Evolutionary conservation across 139 green algal species (phyloP), one percentile per base, ranked within the genome.

Genomic region (Chlorella sp.): DNA sequence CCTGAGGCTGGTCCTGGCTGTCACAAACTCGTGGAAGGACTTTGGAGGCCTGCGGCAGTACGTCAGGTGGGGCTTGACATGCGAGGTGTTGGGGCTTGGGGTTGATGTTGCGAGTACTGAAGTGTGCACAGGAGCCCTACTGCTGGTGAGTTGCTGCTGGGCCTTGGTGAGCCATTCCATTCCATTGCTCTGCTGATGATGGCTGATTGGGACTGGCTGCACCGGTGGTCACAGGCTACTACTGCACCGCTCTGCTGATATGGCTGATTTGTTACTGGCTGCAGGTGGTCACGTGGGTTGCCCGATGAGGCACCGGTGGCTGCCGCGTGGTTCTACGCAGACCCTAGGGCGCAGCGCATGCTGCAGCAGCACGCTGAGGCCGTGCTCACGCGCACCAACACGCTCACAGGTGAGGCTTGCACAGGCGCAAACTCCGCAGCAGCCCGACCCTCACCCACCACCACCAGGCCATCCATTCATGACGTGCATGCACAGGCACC

Each of bases 11-110:
- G 69, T 93, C 14, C 72, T 94, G 63, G 77, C 60, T 1, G 71
- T 96, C 0, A 88, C 78, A 35, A 96, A 95, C 69, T 92, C 87
- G 49, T 95, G 87, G 88, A 10, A 73, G 1, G 84, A 89, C 20
- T 96, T 91, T 72, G 91, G 91, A 6, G 91, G 90, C 50, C 93
- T 96, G 84, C 35, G 60, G 10, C 79, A 89, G 49, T 95, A 95
- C 71, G 90, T 95, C 26, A 87, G 68, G 74, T 92, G 70, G 23
- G 75, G 26, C 27, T 55, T 55, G 17, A 17, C 17, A 17, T 24
- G 10, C 42, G 17, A 55, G n/a, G n/a, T n/a, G n/a, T n/a, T n/a
- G n/a, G n/a, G n/a, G n/a, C n/a, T n/a, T n/a, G n/a, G n/a, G n/a
- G n/a, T n/a, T n/a, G n/a, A n/a, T n/a, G n/a, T n/a, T n/a, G n/a